Base-by-base conservation (phyloP, 306 rosid genomes). In the Malus fusca region DNA sequence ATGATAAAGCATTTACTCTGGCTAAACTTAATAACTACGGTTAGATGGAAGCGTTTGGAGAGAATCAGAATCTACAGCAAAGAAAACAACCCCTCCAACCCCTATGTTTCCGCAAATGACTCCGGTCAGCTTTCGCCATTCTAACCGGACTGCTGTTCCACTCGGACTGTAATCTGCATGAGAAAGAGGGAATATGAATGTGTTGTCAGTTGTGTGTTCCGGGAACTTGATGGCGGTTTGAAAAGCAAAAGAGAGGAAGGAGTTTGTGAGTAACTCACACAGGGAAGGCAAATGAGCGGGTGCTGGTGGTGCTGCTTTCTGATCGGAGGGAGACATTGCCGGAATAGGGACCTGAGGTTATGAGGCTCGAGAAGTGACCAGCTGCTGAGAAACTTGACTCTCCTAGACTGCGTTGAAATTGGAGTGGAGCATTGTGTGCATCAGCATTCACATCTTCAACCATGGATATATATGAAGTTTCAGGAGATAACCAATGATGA, bases 281-380 rank as follows among this genome's bases (percentile, higher is more conserved):
- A 0, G 99, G 99, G 78, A 96, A 96, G 52, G 99, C 99, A 30
- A 96, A 96, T 62, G 99, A 96, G 10, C 97, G 96, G 0, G 97
- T 88, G 96, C 99, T 96, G 9, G 97, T 90, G 11, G 97, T 86
- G 87, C 99, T 96, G 91, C 99, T 90, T 43, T 96, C 99, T 0
- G 99, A 96, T 68, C 99, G 90, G 66, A 83, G 89, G 68, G 99
- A 96, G 74, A 96, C 75, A 78, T 93, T 96, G 58, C 97, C 99
- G 0, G 98, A 95, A 81, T 89, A 88, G 43, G 92, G 88, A 21
- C 92, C 97, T 0, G 97, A 84, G 75, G 75, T 85, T 71, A 92
- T 74, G 5, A 85, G 85, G 58, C 90, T 83, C 0, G 87, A 82
- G 48, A 79, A 44, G 5, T 87, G 76, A 55, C 85, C 88, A 4